Evolutionary conservation across 129 eudicot genomes (phyloP).

Genomic region (Helianthus tuberosus): DNA sequence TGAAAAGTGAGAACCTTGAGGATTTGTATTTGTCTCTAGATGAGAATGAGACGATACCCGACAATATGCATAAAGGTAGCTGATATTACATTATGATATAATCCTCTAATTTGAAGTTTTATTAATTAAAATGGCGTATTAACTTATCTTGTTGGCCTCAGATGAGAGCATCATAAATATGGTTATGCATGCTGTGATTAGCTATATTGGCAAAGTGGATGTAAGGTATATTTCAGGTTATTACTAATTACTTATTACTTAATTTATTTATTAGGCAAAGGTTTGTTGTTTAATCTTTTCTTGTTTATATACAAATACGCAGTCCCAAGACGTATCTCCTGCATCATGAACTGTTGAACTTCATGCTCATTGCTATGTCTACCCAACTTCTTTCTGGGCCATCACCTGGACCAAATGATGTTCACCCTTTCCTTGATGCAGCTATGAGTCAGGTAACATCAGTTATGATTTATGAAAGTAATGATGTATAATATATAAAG

Average conservation of each 20-base stretch:
- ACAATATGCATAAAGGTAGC: constrained; percentile 60
- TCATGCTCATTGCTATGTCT: constrained; percentile 89
- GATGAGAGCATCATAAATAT: constrained; percentile 59
- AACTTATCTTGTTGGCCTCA: constrained; percentile 34
- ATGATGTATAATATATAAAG: no score
- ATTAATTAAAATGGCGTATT: constrained; percentile 22
- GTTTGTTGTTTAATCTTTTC: constrained; percentile 11
- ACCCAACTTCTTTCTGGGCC: constrained; percentile 97
- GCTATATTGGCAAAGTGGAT: constrained; percentile 79
- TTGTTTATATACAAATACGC: constrained; percentile 12
- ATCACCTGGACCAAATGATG: constrained; percentile 81
- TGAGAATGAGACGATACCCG: constrained; percentile 62
- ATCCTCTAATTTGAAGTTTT: constrained; percentile 9
- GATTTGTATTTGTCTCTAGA: constrained; percentile 66
- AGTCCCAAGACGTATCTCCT: constrained; percentile 80
- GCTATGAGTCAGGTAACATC: constrained; percentile 73
- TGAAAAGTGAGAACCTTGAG: constrained; percentile 64
- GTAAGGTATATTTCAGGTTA: constrained; percentile 56
- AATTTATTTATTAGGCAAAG: not conserved
- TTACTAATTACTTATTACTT: constrained; percentile 6
- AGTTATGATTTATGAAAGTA: not conserved
- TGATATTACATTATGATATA: not conserved
- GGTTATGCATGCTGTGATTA: constrained; percentile 66
- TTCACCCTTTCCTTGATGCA: constrained; percentile 84
- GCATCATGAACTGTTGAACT: constrained; percentile 89